phyloP scores from a whole-genome alignment of 1,284 basidiomycete species.

The Marasmius sp. region DNA sequence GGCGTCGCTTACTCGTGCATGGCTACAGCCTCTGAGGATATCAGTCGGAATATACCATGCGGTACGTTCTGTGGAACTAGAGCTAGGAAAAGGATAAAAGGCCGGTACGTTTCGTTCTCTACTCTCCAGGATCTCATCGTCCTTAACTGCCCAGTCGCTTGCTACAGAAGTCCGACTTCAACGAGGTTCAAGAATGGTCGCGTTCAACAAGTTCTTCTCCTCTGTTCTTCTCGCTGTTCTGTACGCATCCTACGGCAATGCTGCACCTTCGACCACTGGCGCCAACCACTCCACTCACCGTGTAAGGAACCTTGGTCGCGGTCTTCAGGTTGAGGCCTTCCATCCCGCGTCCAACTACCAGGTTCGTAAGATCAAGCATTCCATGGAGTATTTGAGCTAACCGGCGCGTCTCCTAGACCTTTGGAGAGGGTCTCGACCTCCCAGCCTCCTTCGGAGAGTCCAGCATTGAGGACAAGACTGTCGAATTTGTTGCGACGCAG shows the following conservation, averaged over 20 bases:
- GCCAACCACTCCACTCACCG: constrained; percentile 2
- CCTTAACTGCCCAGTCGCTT: not conserved
- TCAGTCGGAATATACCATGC: not conserved
- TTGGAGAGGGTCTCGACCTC: not conserved
- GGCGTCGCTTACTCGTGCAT: too few species aligned
- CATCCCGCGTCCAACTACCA: not conserved
- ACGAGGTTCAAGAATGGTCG: constrained; percentile 9
- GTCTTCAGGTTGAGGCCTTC: not conserved
- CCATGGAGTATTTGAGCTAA: not conserved
- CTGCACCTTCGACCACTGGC: constrained; percentile 14
- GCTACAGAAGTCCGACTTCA: not conserved
- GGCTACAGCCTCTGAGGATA: too few species aligned
- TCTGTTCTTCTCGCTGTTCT: constrained; percentile 20
- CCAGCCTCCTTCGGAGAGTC: not conserved
- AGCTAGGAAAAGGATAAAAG: not conserved
- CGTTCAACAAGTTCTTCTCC: constrained; percentile 21
- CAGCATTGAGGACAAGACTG: not conserved
- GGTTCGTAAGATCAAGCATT: not conserved
- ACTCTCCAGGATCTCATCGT: not conserved
- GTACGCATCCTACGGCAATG: constrained; percentile 16
- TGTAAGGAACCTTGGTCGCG: not conserved
- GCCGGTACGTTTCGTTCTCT: not conserved
- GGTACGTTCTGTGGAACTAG: not conserved
- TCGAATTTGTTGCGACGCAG: not conserved
- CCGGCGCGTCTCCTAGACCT: not conserved